Percentiles rank a stretch among this genome's conserved stretches.
These are phyloP conservation scores for Neurospora tetrasperma DNA, from an alignment of 495 filamentous ascomycete genomes.

Conservation along the genomic window DNA sequence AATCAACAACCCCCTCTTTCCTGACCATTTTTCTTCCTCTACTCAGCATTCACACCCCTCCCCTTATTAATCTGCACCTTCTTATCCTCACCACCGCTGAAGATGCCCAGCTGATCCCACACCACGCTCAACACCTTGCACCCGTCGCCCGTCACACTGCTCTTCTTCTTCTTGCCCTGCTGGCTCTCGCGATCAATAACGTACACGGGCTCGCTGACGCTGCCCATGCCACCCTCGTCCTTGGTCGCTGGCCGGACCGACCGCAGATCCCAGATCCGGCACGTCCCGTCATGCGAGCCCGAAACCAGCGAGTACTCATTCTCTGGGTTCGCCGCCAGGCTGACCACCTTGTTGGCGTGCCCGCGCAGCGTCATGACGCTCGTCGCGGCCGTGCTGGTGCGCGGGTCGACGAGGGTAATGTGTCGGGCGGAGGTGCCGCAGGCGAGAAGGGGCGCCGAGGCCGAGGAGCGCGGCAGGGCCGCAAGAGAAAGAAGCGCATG, in stretches of 20 bases:
- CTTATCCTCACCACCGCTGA: conserved; percentile 87
- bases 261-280: conserved; percentile 85
- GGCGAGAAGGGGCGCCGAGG: conserved; percentile 56
- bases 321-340: conserved; percentile 56
- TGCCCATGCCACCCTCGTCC: conserved; percentile 42
- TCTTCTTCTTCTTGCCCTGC: conserved; percentile 50
- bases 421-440: conserved; percentile 77
- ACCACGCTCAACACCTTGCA: conserved; percentile 83
- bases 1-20: neutral
- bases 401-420: conserved; percentile 83
- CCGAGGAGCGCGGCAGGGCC: conserved; percentile 44
- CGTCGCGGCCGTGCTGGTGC: conserved; percentile 58
- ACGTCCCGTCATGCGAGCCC: conserved; percentile 81
- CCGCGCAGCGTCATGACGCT: conserved; percentile 81
- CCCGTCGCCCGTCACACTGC: conserved; percentile 58
- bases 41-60: conserved; percentile 21
- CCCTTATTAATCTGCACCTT: conserved; percentile 81
- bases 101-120: conserved; percentile 86
- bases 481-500: conserved; percentile 68
- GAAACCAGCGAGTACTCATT: conserved; percentile 73
- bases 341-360: conserved; percentile 74
- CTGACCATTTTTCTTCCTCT: neutral
- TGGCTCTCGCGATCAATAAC: conserved; percentile 66
- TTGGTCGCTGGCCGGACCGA: conserved; percentile 55
- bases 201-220: conserved; percentile 72